Evolutionary conservation across 2,329 filamentous ascomycete genomes (phyloP), one percentile per base, ranked within the genome.

Genomic region (Colletotrichum shisoi): DNA sequence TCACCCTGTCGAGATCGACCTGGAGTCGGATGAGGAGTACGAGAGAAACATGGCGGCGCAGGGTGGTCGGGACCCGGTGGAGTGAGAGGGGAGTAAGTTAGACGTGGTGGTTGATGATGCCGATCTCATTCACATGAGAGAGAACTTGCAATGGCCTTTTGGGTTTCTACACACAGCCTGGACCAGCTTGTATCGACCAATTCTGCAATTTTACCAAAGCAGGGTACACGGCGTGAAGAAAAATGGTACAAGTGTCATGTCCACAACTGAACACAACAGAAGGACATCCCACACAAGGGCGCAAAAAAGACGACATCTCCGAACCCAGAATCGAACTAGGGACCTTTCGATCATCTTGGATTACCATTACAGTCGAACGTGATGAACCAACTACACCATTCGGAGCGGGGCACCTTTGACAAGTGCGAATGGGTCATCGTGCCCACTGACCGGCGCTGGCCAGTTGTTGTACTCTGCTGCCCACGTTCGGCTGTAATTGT

Each of bases 1-100:
- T 1, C 77, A 78, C 2, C 84, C 85, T 2, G 71, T 84, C 24
- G 75, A 79, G 27, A 81, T 86, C 31, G 79, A 83, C 49, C 73
- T 83, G 0, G 79, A 85, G 75, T 79, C 72, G 0, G 78, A 82
- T 34, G 82, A 85, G 19, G 79, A 85, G 2, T 86, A 85, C 69
- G 71, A 80, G 1, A 71, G 73, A 40, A 57, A 48, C 44, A 57
- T 63, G 60, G 60, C 51, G 34, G 52, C 60, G 2, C 52, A 57
- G 42, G 60, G 52, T 6, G 60, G 60, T 8, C 51, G 60, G 5
- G 60, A 63, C 13, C 52, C 60, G 4, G 24, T 19, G 34, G 60
- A 63, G 52, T 62, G 13, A 42, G 44, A 15, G n/a, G 24, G 24
- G 8, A 12, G 31, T 11, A 17, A 31, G 27, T 8, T 31, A 7